Percentiles rank a stretch among this genome's conserved stretches.
Evolutionary conservation across 2,329 filamentous ascomycete species (phyloP).

Genomic region (Aspergillus hortae): DNA sequence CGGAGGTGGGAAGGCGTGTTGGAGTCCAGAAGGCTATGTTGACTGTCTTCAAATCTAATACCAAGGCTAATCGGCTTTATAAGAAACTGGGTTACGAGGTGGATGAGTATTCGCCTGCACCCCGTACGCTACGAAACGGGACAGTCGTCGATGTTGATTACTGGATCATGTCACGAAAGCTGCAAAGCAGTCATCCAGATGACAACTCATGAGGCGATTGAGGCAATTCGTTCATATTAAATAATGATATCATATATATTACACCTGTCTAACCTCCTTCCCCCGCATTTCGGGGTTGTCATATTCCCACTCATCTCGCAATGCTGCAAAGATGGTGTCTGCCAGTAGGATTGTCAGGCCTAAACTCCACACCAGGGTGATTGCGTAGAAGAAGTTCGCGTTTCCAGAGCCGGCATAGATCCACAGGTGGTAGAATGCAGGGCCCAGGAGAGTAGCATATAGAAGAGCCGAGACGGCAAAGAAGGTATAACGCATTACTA

Average conservation of each 20-base stretch:
- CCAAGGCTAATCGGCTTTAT: conserved; percentile 48
- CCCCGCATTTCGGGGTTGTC: conserved; percentile 87
- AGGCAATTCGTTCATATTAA: not conserved
- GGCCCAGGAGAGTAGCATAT: conserved; percentile 84
- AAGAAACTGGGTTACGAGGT: conserved; percentile 47
- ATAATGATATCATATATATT: conserved; percentile 26
- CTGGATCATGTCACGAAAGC: conserved; percentile 46
- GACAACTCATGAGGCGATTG: not conserved
- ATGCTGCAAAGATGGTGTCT: conserved; percentile 80
- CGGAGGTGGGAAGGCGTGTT: conserved; percentile 45
- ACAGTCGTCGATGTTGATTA: conserved; percentile 50
- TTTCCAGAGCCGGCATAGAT: conserved; percentile 97
- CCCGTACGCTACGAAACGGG: conserved; percentile 48
- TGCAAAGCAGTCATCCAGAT: not conserved
- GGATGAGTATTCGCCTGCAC: conserved; percentile 52
- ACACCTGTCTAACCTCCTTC: conserved; percentile 83
- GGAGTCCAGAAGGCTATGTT: conserved; percentile 57
- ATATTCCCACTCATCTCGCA: conserved; percentile 91
- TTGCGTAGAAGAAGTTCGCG: conserved; percentile 99
- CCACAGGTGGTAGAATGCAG: conserved; percentile 96
- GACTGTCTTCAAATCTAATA: conserved; percentile 56
- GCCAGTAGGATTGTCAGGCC: conserved; percentile 82
- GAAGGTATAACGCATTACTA: conserved; percentile 90
- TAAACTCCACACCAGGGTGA: conserved; percentile 96
- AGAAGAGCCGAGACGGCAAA: conserved; percentile 77